Percentiles rank a stretch among this genome's conserved stretches.
Conservation (phyloP, 2,329 filamentous ascomycete species). For the Penicillium sp. region DNA sequence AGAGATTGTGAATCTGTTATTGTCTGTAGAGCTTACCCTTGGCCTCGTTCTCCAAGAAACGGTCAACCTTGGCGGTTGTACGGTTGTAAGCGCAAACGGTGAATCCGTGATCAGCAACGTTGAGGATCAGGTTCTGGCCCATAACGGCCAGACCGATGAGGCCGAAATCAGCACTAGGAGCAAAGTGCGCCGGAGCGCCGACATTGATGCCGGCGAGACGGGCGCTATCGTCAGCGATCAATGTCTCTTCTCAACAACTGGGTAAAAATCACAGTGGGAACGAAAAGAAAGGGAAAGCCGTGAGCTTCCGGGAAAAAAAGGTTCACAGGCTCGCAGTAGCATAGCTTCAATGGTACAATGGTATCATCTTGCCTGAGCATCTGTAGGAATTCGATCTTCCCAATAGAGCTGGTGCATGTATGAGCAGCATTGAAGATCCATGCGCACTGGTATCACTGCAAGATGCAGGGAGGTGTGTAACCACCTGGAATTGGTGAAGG, state of each 20-base stretch:
- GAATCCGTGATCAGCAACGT: slow-evolving; percentile 88
- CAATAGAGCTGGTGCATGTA: neutral
- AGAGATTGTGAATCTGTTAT: neutral
- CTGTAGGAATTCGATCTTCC: neutral
- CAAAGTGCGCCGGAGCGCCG: slow-evolving; percentile 58
- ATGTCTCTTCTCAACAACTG: slow-evolving; percentile 34
- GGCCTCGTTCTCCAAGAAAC: slow-evolving; percentile 85
- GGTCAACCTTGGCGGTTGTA: slow-evolving; percentile 96
- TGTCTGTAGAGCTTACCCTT: slow-evolving; percentile 57
- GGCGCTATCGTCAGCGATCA: slow-evolving; percentile 59
- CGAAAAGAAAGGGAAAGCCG: neutral
- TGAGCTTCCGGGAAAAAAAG: slow-evolving; percentile 9
- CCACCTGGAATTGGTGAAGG: neutral
- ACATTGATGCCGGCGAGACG: slow-evolving; percentile 72
- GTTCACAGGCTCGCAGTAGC: neutral
- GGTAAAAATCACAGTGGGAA: slow-evolving; percentile 12
- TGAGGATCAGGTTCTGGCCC: slow-evolving; percentile 84
- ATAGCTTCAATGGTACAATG: slow-evolving; percentile 1
- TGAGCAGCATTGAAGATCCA: slow-evolving; percentile 3
- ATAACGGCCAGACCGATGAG: slow-evolving; percentile 92
- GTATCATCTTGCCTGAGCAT: slow-evolving; percentile 6
- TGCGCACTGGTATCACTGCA: neutral
- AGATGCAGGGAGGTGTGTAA: neutral
- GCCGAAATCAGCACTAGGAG: slow-evolving; percentile 76
- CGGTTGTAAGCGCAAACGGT: slow-evolving; percentile 98